Conservation (phyloP, 345 rosid genomes). For the Carallia brachiata region DNA sequence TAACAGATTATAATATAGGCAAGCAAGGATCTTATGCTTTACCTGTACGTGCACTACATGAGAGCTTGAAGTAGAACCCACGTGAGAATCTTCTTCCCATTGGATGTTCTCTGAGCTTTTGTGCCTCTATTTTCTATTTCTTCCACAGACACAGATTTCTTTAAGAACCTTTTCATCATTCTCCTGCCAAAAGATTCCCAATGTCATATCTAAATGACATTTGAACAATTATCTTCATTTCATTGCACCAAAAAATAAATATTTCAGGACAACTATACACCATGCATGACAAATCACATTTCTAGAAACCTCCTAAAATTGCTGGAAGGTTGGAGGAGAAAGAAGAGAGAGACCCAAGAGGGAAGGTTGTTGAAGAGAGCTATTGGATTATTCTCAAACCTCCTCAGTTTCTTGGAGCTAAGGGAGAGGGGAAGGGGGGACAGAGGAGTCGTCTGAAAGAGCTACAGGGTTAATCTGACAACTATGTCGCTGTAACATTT, state of each 20-base stretch:
- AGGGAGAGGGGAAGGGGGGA: too few relatives aligned
- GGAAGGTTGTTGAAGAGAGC: too few relatives aligned
- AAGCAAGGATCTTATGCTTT: conserved; percentile 4
- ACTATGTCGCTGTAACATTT: too few relatives aligned
- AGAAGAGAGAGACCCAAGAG: neutral
- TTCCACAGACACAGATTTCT: conserved; percentile 34
- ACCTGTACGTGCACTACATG: conserved; percentile 26
- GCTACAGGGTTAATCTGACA: too few relatives aligned
- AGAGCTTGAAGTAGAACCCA: conserved; percentile 28
- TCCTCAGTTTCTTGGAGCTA: too few relatives aligned
- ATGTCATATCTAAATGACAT: neutral
- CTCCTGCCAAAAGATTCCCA: conserved; percentile 31
- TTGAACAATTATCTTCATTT: neutral
- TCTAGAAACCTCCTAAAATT: conserved; percentile 3
- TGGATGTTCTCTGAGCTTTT: conserved; percentile 27
- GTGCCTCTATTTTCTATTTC: conserved; percentile 37
- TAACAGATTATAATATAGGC: neutral
- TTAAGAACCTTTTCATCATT: conserved; percentile 30
- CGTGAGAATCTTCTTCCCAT: conserved; percentile 25
- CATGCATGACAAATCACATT: neutral
- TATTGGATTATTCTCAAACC: neutral
- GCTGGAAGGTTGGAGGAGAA: neutral
- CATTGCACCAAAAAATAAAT: neutral
- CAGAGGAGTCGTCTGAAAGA: neutral
- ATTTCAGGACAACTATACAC: neutral